Conservation (phyloP, 768 basidiomycete genomes). For the Trametes gibbosa region DNA sequence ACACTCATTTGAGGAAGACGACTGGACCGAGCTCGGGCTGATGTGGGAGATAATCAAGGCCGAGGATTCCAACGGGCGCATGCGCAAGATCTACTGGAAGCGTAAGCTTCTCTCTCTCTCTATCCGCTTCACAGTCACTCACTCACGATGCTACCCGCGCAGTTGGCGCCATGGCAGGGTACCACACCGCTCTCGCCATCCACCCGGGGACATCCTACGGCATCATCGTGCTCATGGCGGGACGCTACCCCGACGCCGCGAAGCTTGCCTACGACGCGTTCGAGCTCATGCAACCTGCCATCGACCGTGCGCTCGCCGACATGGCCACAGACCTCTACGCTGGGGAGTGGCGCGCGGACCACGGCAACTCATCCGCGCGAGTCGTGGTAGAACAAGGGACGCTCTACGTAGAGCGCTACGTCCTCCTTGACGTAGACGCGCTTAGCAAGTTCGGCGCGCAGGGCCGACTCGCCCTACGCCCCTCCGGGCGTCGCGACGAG, state of each 20-base stretch:
- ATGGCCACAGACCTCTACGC: constrained; percentile 18
- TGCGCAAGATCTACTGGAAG: constrained; percentile 30
- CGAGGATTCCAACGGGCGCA: constrained; percentile 19
- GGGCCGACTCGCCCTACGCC: constrained; percentile 24
- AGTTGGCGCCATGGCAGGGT: constrained; percentile 30
- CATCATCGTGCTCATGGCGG: constrained; percentile 29
- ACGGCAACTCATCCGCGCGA: not conserved
- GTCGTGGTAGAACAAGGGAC: constrained; percentile 23
- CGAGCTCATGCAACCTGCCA: constrained; percentile 28
- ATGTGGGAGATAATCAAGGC: constrained; percentile 28
- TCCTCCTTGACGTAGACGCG: constrained; percentile 17
- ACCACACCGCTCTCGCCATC: constrained; percentile 26
- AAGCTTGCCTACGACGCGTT: constrained; percentile 25
- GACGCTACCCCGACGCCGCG: constrained; percentile 23
- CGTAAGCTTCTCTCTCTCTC: constrained; percentile 16
- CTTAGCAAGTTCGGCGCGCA: constrained; percentile 4
- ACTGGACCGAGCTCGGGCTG: constrained; percentile 24
- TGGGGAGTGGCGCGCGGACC: constrained; percentile 23
- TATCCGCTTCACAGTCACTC: not conserved
- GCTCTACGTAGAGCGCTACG: constrained; percentile 21
- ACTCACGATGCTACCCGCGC: not conserved
- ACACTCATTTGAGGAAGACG: constrained; percentile 31
- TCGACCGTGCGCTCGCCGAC: constrained; percentile 23
- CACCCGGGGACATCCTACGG: constrained; percentile 30
- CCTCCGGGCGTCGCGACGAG: constrained; percentile 28